Conservation (phyloP, 305 asterid species). For the Solanum hybrid region DNA sequence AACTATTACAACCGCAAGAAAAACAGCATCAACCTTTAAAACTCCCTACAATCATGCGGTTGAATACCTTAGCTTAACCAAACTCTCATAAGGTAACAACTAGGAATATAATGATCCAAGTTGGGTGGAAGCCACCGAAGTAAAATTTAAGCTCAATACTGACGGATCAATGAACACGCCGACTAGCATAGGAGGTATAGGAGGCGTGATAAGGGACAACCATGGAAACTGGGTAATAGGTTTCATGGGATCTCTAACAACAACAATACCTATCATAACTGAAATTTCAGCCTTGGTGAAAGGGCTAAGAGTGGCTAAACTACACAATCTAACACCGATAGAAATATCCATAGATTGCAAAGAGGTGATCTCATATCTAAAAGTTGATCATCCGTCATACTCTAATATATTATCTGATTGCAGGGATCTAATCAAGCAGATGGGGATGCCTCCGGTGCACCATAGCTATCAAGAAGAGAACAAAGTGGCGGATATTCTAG, state of each 20-base stretch:
- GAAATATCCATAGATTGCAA: not conserved
- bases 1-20: too few species aligned
- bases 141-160: not conserved
- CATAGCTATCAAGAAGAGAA: not conserved
- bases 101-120: not conserved
- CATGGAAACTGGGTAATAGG: not conserved
- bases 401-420: not conserved
- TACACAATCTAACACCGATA: not conserved
- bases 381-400: not conserved
- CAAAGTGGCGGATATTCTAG: not conserved
- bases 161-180: not conserved
- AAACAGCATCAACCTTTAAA: too few species aligned
- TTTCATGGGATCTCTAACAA: not conserved
- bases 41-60: not conserved
- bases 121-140: not conserved
- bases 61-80: not conserved
- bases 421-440: not conserved
- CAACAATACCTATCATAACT: not conserved
- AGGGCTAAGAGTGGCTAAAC: not conserved
- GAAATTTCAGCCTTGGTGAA: not conserved
- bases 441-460: not conserved
- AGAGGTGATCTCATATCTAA: not conserved
- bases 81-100: not conserved
- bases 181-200: not conserved
- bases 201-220: not conserved